Conservation (phyloP, 2,329 filamentous ascomycete genomes). For the Verticillium isaacii region DNA sequence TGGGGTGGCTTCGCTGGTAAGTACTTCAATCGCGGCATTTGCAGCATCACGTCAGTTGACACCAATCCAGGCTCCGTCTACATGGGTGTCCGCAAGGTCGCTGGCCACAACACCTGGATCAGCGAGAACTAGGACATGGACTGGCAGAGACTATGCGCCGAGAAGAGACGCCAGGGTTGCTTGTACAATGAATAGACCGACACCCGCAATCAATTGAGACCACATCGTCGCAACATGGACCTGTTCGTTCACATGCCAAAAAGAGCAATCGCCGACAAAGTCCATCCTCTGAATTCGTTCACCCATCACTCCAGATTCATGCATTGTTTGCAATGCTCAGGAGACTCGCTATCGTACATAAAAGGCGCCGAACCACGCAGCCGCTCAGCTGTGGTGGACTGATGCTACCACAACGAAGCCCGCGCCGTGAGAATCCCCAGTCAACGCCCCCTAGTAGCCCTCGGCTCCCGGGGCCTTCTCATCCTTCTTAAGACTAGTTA, state of each 20-base stretch:
- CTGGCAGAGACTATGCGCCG: neutral
- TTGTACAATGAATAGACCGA: neutral
- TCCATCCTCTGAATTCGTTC: too few relatives aligned
- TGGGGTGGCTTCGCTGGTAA: constrained; percentile 60
- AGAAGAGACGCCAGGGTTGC: neutral
- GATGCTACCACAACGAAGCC: neutral
- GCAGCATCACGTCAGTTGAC: neutral
- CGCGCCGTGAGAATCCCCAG: neutral
- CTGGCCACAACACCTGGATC: constrained; percentile 78
- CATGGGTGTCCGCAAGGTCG: constrained; percentile 67
- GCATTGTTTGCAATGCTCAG: constrained; percentile 1
- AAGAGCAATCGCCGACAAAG: neutral
- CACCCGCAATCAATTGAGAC: constrained; percentile 1
- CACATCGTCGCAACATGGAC: constrained; percentile 1
- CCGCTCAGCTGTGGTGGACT: constrained; percentile 2
- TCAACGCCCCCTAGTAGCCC: constrained; percentile 42
- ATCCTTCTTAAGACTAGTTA: constrained; percentile 86
- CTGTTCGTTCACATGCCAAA: neutral
- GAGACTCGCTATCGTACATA: constrained; percentile 1
- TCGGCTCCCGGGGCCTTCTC: constrained; percentile 72
- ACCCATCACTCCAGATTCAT: neutral
- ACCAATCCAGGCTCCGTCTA: constrained; percentile 51
- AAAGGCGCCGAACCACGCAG: neutral
- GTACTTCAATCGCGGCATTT: constrained; percentile 21
- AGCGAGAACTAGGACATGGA: constrained; percentile 42